phyloP scores from a whole-genome alignment of 371 early-diverging fungal species.

The Apophysomyces variabilis region DNA sequence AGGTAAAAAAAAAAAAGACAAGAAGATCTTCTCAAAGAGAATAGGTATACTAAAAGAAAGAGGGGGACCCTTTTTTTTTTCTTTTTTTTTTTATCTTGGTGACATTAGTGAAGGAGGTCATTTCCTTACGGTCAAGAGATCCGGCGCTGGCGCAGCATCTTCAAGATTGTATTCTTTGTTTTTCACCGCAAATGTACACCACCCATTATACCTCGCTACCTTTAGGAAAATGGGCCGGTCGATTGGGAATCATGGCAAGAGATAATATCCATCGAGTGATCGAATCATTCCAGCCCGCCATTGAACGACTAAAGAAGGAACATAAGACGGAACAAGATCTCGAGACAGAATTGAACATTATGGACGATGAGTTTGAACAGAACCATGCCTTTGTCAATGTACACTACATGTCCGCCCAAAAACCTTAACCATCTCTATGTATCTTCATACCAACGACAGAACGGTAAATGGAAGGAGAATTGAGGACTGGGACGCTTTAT shows the following conservation, averaged over 20 bases:
- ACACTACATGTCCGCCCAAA: slow-evolving; percentile 6
- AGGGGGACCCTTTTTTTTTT: too few relatives aligned
- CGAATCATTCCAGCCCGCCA: slow-evolving; percentile 1
- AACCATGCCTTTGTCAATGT: slow-evolving; percentile 11
- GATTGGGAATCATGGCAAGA: slow-evolving; percentile 1
- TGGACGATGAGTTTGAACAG: slow-evolving; percentile 1
- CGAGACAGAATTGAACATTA: not conserved
- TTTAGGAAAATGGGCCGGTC: slow-evolving; percentile 6
- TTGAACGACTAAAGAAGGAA: not conserved
- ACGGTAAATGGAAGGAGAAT: too few relatives aligned
- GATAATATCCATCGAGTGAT: slow-evolving; percentile 1
- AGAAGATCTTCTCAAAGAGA: too few relatives aligned
- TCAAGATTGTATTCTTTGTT: slow-evolving; percentile 5
- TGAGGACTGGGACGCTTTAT: too few relatives aligned
- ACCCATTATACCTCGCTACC: slow-evolving; percentile 5
- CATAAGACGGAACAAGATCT: slow-evolving; percentile 1
- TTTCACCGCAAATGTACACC: not conserved
- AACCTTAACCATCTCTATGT: not conserved
- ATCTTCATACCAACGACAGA: not conserved
- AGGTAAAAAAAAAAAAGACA: not conserved
- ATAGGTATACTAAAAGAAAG: too few relatives aligned
- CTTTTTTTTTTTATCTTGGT: not conserved
- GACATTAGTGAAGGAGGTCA: not conserved
- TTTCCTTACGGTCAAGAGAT: slow-evolving; percentile 2
- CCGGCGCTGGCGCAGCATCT: slow-evolving; percentile 10